phyloP scores from a whole-genome alignment of 345 rosid genomes.

The Lepidium didymum region DNA sequence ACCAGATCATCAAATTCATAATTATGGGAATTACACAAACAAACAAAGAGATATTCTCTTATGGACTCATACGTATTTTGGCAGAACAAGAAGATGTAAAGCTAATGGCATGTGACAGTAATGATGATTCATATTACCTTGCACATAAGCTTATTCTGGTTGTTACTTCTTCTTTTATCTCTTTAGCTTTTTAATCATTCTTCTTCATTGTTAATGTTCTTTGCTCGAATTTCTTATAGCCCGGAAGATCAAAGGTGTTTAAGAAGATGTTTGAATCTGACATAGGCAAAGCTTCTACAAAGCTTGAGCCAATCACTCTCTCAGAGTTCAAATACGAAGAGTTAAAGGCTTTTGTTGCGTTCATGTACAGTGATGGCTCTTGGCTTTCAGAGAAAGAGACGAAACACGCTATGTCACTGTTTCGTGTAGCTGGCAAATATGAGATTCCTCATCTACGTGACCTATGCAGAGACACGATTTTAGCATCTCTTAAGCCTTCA shows the following conservation, averaged over 20 bases:
- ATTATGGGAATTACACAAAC: background rate
- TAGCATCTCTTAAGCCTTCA: no score
- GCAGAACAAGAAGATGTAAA: background rate
- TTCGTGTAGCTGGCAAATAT: no score
- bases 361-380: background rate
- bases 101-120: background rate
- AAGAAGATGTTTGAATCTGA: background rate
- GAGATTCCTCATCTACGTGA: no score
- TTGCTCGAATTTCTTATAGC: background rate
- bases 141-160: background rate
- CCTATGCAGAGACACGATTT: background rate
- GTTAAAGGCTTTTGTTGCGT: constrained; percentile 1
- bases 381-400: no score
- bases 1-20: background rate
- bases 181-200: no score
- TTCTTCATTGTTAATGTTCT: background rate
- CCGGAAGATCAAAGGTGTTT: constrained; percentile 1
- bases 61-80: background rate
- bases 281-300: background rate
- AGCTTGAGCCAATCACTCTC: background rate
- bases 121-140: background rate
- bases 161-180: background rate
- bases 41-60: background rate
- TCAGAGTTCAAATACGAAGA: background rate
- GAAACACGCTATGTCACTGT: no score